These are phyloP conservation scores for Penstemon davidsonii DNA, from an alignment of 257 asterid species.

Conservation along the genomic window DNA sequence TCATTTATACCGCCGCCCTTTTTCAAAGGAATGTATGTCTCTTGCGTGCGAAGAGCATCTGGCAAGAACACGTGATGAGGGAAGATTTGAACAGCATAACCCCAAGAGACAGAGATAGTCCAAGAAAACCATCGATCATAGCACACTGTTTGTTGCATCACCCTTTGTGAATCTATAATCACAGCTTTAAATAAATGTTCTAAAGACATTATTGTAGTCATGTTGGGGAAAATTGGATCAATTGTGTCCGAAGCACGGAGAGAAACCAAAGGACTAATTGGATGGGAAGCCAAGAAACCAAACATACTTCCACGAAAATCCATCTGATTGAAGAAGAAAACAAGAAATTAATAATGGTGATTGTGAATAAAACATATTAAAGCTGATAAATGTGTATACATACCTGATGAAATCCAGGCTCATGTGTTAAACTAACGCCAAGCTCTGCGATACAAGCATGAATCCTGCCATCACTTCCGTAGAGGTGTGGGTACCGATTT, in stretches of 20 bases:
- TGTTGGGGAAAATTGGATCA: constrained; percentile 68
- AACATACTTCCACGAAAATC: constrained; percentile 69
- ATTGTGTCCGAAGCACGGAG: constrained; percentile 59
- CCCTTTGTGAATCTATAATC: constrained; percentile 56
- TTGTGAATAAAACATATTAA: not conserved
- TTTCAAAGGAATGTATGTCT: constrained; percentile 60
- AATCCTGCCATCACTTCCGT: constrained; percentile 74
- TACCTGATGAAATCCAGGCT: constrained; percentile 97
- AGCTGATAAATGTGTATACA: not conserved
- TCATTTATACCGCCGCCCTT: constrained; percentile 31
- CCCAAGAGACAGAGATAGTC: constrained; percentile 88
- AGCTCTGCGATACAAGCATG: constrained; percentile 75
- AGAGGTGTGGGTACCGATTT: constrained; percentile 61
- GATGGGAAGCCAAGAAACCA: constrained; percentile 75
- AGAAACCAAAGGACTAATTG: constrained; percentile 57
- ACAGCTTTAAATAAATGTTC: constrained; percentile 54
- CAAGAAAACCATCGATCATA: constrained; percentile 71
- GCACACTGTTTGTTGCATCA: constrained; percentile 79
- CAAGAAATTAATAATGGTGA: not conserved
- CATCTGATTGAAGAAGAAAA: constrained; percentile 46
- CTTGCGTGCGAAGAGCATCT: constrained; percentile 52
- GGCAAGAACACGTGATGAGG: constrained; percentile 45
- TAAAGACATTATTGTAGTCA: constrained; percentile 46
- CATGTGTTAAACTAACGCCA: constrained; percentile 66
- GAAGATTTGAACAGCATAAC: constrained; percentile 70